These are phyloP conservation scores for Xerocomus brunneocitrinus DNA, from an alignment of 768 basidiomycete genomes.

Conservation along the genomic window DNA sequence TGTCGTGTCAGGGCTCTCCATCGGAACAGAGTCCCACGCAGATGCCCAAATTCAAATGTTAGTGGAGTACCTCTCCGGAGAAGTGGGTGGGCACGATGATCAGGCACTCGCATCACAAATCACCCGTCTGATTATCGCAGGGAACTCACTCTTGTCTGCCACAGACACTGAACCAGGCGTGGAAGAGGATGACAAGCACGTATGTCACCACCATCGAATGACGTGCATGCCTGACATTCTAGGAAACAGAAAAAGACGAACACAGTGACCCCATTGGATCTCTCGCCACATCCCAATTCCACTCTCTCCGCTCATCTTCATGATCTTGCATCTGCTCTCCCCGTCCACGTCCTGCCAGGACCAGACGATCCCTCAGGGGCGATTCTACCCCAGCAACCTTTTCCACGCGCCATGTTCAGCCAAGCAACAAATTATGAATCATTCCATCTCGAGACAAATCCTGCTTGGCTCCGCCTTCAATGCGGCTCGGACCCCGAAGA, in stretches of 20 bases:
- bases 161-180: constrained; percentile 31
- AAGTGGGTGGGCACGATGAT: constrained; percentile 67
- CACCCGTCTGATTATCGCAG: constrained; percentile 82
- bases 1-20: constrained; percentile 77
- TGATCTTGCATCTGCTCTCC: constrained; percentile 73
- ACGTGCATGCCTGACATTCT: constrained; percentile 11
- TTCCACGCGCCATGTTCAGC: constrained; percentile 91
- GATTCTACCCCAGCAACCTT: constrained; percentile 89
- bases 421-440: constrained; percentile 49
- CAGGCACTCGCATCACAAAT: constrained; percentile 64
- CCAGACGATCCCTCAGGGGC: constrained; percentile 81
- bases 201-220: constrained; percentile 31
- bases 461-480: constrained; percentile 72
- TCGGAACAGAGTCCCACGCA: constrained; percentile 57
- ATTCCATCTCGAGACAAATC: constrained; percentile 84
- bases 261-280: constrained; percentile 48
- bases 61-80: constrained; percentile 85
- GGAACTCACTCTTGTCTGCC: constrained; percentile 73
- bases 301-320: constrained; percentile 64
- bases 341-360: constrained; percentile 87
- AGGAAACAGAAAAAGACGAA: constrained; percentile 56
- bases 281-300: constrained; percentile 72
- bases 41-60: constrained; percentile 81
- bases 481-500: constrained; percentile 37
- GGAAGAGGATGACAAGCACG: constrained; percentile 49